Conservation (phyloP, 495 filamentous ascomycete genomes). For the Saxophila tyrrhenica region DNA sequence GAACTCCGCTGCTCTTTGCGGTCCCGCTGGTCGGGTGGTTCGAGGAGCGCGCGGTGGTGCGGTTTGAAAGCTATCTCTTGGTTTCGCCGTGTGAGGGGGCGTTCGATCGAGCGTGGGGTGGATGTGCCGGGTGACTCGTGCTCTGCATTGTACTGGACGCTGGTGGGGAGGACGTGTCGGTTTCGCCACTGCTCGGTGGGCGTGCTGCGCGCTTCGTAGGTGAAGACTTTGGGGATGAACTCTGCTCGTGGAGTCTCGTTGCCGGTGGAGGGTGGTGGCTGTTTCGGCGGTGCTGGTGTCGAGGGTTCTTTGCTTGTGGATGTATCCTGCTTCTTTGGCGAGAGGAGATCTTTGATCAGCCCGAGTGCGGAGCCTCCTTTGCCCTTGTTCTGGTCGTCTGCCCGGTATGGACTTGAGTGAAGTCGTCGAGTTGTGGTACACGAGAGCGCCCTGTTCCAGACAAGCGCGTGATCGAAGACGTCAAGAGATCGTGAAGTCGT, state of each 20-base stretch:
- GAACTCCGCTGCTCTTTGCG: not conserved
- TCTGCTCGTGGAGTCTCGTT: not conserved
- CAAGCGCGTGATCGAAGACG: not conserved
- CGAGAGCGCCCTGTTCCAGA: not conserved
- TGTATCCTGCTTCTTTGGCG: not conserved
- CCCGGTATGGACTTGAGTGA: not conserved
- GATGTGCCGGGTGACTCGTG: not conserved
- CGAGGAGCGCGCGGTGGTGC: not conserved
- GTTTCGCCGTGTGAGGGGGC: not conserved
- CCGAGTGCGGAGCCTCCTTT: not conserved
- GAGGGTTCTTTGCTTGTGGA: not conserved
- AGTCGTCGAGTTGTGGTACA: not conserved
- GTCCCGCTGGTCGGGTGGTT: not conserved
- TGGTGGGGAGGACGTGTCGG: not conserved
- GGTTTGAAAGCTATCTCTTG: not conserved
- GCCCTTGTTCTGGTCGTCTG: not conserved
- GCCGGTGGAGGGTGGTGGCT: not conserved
- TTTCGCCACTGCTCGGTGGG: not conserved
- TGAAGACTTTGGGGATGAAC: not conserved
- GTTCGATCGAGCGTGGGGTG: not conserved
- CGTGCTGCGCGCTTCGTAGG: not conserved
- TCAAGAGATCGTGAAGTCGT: not conserved
- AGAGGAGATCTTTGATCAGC: not conserved
- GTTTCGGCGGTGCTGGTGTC: not conserved
- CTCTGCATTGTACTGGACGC: not conserved